phyloP scores from a whole-genome alignment of 2,329 filamentous ascomycete genomes.

The Pseudopyricularia cyperi region DNA sequence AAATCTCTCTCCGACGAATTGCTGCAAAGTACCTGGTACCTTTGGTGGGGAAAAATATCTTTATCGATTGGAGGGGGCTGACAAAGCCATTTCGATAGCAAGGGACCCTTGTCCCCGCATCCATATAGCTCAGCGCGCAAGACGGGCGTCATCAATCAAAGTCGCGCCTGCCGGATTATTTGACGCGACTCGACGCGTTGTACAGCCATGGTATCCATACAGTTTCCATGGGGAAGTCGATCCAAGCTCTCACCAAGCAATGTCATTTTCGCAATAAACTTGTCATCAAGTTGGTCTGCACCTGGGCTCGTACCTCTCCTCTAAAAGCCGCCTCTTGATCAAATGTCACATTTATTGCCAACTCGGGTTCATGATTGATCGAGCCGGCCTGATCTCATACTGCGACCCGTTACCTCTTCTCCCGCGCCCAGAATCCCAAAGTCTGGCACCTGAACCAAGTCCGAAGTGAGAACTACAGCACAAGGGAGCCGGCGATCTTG shows the following conservation, averaged over 20 bases:
- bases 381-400: too few species aligned
- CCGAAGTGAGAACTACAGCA: neutral
- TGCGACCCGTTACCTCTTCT: too few species aligned
- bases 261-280: too few species aligned
- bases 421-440: too few species aligned
- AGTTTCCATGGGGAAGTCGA: slow-evolving; percentile 16
- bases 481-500: neutral
- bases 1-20: neutral
- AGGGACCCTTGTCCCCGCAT: neutral
- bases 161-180: neutral
- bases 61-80: slow-evolving; percentile 1
- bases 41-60: neutral
- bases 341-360: too few species aligned
- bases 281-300: too few species aligned
- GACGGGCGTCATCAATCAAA: neutral
- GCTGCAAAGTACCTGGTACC: too few species aligned
- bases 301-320: too few species aligned
- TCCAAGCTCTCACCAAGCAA: slow-evolving; percentile 9
- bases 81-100: neutral
- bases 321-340: too few species aligned
- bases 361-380: too few species aligned
- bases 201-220: slow-evolving; percentile 11
- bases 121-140: neutral
- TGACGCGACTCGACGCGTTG: slow-evolving; percentile 3
- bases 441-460: neutral